Evolutionary conservation across 2,329 filamentous ascomycete genomes (phyloP).

Genomic region (Dactylellina haptotyla): DNA sequence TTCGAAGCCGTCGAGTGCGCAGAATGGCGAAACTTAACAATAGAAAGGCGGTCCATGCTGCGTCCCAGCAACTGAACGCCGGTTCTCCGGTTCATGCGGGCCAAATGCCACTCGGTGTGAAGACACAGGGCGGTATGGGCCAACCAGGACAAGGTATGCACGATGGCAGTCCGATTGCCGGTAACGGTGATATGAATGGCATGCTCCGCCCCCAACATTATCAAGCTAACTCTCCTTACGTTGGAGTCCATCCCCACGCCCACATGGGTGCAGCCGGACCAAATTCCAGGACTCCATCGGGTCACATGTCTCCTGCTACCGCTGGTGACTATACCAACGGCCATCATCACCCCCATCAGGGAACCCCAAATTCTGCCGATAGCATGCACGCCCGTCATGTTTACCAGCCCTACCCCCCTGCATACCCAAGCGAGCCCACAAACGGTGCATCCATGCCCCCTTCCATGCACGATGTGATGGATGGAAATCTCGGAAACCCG

Average conservation of each 20-base stretch:
- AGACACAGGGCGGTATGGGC: constrained; percentile 46
- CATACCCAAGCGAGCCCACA: constrained; percentile 71
- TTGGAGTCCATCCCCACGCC: constrained; percentile 57
- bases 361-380: constrained; percentile 70
- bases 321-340: constrained; percentile 63
- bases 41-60: constrained; percentile 75
- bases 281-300: constrained; percentile 58
- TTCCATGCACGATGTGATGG: constrained; percentile 62
- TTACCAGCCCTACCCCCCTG: constrained; percentile 74
- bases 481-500: constrained; percentile 52
- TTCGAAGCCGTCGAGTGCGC: constrained; percentile 89
- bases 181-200: constrained; percentile 57
- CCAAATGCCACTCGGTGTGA: constrained; percentile 47
- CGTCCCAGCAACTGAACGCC: constrained; percentile 64
- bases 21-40: constrained; percentile 96
- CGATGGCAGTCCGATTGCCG: constrained; percentile 53
- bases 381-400: constrained; percentile 79
- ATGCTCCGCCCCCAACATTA: constrained; percentile 58
- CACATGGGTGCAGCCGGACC: constrained; percentile 54
- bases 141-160: constrained; percentile 55
- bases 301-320: constrained; percentile 58
- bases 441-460: constrained; percentile 71
- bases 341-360: constrained; percentile 74
- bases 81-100: constrained; percentile 57
- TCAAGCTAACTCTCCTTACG: constrained; percentile 56